Conservation (phyloP, 2,329 filamentous ascomycete genomes). For the Fusarium sterilihyphosum region DNA sequence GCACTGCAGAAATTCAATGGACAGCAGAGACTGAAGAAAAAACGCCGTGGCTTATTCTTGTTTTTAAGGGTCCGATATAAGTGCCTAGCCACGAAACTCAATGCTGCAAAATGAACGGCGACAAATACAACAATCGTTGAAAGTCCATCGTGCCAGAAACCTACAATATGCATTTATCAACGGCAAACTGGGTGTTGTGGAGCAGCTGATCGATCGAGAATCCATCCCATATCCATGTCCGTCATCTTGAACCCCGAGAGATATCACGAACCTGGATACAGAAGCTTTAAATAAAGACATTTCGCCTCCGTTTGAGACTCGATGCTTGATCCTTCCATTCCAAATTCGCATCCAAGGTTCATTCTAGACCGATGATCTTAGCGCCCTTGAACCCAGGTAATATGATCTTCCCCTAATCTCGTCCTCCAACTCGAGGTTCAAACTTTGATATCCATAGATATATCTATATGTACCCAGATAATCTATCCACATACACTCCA, state of each 20-base stretch:
- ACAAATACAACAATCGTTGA: not conserved
- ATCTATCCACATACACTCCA: not conserved
- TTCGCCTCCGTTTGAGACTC: slow-evolving; percentile 31
- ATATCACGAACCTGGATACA: not conserved
- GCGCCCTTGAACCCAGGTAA: not conserved
- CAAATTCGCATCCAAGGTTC: not conserved
- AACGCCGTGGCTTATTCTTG: slow-evolving; percentile 20
- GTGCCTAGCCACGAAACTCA: not conserved
- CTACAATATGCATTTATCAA: not conserved
- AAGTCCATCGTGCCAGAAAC: not conserved
- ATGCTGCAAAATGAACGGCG: not conserved
- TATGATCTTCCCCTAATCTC: slow-evolving; percentile 25
- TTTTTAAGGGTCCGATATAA: slow-evolving; percentile 12
- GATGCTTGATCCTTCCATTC: slow-evolving; percentile 12
- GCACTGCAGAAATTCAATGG: slow-evolving; percentile 6
- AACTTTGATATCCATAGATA: not conserved
- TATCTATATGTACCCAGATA: not conserved
- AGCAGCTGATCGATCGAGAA: slow-evolving; percentile 18
- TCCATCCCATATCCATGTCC: not conserved
- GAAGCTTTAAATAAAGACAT: slow-evolving; percentile 24
- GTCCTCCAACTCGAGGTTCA: not conserved
- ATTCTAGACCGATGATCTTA: slow-evolving; percentile 12
- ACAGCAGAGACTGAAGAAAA: not conserved
- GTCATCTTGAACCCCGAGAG: not conserved
- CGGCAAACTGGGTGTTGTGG: not conserved